These are phyloP conservation scores for Agastache rugosa DNA, from an alignment of 257 asterid genomes.

Conservation along the genomic window DNA sequence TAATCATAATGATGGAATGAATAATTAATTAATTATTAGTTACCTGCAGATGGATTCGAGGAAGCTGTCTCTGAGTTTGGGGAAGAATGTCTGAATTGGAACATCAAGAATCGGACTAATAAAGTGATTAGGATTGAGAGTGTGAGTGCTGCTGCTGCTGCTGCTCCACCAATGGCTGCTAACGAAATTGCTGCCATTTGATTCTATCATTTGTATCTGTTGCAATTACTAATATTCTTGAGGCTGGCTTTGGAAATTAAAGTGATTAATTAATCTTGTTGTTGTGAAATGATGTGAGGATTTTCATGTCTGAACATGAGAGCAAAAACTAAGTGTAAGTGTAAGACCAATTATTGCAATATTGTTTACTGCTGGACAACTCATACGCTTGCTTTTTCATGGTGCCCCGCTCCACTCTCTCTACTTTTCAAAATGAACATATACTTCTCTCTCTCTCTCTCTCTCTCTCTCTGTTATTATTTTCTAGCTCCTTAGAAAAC, in stretches of 20 bases:
- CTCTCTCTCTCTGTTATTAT: no score
- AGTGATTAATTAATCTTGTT: no score
- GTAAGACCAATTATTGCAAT: conserved; percentile 42
- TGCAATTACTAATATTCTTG: no score
- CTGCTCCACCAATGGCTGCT: conserved; percentile 60
- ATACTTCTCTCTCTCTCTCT: no score
- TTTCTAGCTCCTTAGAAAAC: no score
- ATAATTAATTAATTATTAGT: no score
- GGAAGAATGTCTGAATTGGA: conserved; percentile 31
- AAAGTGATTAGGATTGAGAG: conserved; percentile 44
- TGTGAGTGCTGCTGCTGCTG: conserved; percentile 50
- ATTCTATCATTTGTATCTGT: conserved; percentile 36
- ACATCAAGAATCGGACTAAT: conserved; percentile 41
- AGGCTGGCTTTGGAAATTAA: no score
- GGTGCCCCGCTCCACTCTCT: conserved; percentile 48
- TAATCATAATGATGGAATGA: no score
- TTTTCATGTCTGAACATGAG: neutral
- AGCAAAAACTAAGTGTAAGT: conserved; percentile 30
- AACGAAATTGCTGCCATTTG: conserved; percentile 50
- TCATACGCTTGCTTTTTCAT: conserved; percentile 43
- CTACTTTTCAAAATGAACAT: neutral
- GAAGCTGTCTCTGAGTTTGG: conserved; percentile 69
- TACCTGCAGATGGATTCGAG: conserved; percentile 73
- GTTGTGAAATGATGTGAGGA: no score
- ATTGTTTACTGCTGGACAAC: conserved; percentile 44